Base-by-base conservation (phyloP, 176 grass and related monocot genomes). In the Oryza officinalis region DNA sequence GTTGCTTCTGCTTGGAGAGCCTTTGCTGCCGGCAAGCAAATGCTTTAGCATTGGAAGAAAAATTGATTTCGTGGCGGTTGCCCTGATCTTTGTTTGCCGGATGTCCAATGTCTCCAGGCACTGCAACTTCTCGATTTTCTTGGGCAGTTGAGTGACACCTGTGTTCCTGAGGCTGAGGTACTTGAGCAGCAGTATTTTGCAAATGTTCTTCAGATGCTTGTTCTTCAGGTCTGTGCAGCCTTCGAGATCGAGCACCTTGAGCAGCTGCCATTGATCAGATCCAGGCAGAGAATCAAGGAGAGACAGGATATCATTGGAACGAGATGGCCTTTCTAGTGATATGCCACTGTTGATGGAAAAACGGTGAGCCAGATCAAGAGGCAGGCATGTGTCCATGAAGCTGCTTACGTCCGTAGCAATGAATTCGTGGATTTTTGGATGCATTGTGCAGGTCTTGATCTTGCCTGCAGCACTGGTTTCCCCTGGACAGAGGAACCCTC, bases 161-260 rank as follows among this genome's bases (percentile, higher is more conserved):
- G 74, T 88, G 20, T 67, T 66, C 65, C 74, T 69, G 31, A 89
- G 84, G 41, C 82, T 86, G 4, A 89, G 45, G 35, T 69, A 83
- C 59, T 12, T 90, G 5, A 90, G 83, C 65, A 76, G 0, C 0
- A 90, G 10, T 43, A 90, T 81, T 14, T 86, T 64, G 33, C 77
- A 90, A 5, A 86, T 69, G 4, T 31, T 74, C 59, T 82, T 31
- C 14, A 82, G 31, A 15, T 86, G 69, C 0, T 83, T 2, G 43
- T 32, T 72, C 1, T 37, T 26, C 22, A 90, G 45, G 0, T 40
- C 49, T 3, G 32, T 26, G 40, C 83, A 83, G 15, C 65, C 88
- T 20, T 85, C 78, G 0, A 90, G 75, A 59, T 86, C 88, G 1
- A 90, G 67, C 26, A 90, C 52, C 11, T 59, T 83, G 18, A 90